Evolutionary conservation across 2,329 filamentous ascomycete genomes (phyloP).

Genomic region (Pseudogymnoascus sp.): DNA sequence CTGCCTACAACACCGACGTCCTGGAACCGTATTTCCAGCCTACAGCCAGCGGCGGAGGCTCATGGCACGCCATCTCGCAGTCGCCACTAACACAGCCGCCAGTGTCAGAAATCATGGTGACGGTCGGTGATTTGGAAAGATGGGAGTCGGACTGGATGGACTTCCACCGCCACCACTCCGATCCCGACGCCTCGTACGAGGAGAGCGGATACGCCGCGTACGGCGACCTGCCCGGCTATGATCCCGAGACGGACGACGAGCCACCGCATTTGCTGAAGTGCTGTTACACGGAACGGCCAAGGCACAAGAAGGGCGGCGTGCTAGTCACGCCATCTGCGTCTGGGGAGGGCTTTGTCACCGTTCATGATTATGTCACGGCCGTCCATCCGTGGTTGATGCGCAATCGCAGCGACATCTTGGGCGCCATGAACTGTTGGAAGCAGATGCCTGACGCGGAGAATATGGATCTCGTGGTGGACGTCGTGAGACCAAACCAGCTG

Average conservation of each 20-base stretch:
- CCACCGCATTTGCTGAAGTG: neutral
- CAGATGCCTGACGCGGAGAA: neutral
- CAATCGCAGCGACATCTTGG: slow-evolving; percentile 8
- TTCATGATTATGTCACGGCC: slow-evolving; percentile 19
- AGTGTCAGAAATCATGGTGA: neutral
- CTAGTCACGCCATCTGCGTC: neutral
- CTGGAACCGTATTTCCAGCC: neutral
- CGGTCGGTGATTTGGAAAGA: neutral
- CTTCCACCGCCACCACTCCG: neutral
- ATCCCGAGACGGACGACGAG: neutral
- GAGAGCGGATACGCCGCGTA: neutral
- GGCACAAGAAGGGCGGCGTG: neutral
- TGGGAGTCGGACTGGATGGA: neutral
- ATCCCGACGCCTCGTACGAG: neutral
- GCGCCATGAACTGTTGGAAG: neutral
- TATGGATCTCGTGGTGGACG: neutral
- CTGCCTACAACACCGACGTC: neutral
- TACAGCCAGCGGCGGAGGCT: neutral
- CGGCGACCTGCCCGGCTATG: neutral
- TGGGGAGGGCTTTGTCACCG: slow-evolving; percentile 14
- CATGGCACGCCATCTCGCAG: neutral
- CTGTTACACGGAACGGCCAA: neutral
- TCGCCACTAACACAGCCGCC: neutral
- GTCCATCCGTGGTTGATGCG: slow-evolving; percentile 19
- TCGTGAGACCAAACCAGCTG: neutral